Evolutionary conservation across 2,329 filamentous ascomycete species (phyloP), one percentile per base, ranked within the genome.

Genomic region (Diaporthe destruens): DNA sequence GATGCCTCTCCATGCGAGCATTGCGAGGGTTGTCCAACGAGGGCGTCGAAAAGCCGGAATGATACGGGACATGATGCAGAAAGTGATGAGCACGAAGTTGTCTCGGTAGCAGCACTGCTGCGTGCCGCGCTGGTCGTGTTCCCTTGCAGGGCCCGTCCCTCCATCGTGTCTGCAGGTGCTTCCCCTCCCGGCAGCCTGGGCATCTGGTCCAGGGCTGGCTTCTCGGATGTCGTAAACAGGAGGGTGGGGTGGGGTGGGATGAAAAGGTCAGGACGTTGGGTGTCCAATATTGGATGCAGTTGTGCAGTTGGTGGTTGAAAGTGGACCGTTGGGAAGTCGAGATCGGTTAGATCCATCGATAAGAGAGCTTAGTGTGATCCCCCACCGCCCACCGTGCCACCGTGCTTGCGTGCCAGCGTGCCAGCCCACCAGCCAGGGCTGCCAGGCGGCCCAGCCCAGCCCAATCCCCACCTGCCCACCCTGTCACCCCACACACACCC

Each of bases 261-360:
- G 59, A 11, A 23, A 34, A 34, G 44, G 29, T 34, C 29, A 65
- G 61, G 44, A 49, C n/a, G n/a, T 32, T 29, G 44, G 56, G 56
- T 61, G 59, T 65, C 61, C 61, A 66, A 66, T 66, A 66, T 66
- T 49, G 61, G 29, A 59, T 70, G 44, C 55, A 53, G 67, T 42
- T 34, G 14, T 69, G 55, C 67, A 69, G 67, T 59, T 36, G 55
- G 67, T 61, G 3, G 67, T 61, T 20, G 32, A 61, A 53, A 39
- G 44, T 53, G 67, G 55, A 44, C 67, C 55, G 55, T 59, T 70
- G 29, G 47, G n/a, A 3, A 34, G 47, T 66, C 29, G 53, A 36
- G 55, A 61, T 61, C 55, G 55, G 55, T 59, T 70, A 70, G 55
- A 49, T 61, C 44, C 54, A 42, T 42, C 55, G 54, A 70, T 70